Base-by-base conservation (phyloP, 1,284 basidiomycete species). In the Boletus semigastroideus region DNA sequence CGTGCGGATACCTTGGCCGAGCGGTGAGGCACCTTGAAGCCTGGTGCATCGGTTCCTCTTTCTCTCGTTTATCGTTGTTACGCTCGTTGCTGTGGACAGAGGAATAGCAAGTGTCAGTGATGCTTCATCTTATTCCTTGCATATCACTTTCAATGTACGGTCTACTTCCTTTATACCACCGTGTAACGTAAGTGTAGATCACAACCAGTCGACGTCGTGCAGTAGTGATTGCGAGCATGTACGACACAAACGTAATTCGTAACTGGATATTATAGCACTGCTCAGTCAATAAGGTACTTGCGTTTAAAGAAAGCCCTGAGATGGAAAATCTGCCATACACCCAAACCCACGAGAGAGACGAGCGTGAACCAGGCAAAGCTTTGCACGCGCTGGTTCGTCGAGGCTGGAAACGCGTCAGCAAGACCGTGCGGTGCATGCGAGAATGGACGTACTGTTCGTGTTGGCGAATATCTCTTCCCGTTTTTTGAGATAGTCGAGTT, bases 311-410 rank as follows among this genome's bases (percentile, higher is more conserved):
- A 98, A 33, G 90, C 83, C 46, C 95, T 83, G 33, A 98, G 76
- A 67, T 98, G 95, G 66, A 97, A 73, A 37, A 98, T 90, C 74
- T 98, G 94, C 96, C 96, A 99, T 33, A 81, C 80, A 17, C 96
- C 96, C 17, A 98, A 76, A n/a, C 77, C 84, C 34, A 94, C 68
- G 41, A 98, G 80, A 11, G 90, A 86, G 38, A 87, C 40, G 49
- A 97, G 80, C 12, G 93, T 90, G 66, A 97, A 84, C 78, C 92
- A 88, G 3, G 93, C 92, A 73, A 98, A 98, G 65, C 84, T 92
- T 72, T 94, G 90, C 36, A 99, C 96, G 49, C 96, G 87, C 42
- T 77, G 63, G 67, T 96, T 94, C 30, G 96, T 99, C 42, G 94
- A 97, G 53, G 90, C 95, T 98, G 63, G 46, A 6, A 30, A 34